Percentiles rank a stretch among this genome's conserved stretches.
Evolutionary conservation across 805 yeast species (phyloP).

Genomic region (Saccharomyces kudriavzevii): DNA sequence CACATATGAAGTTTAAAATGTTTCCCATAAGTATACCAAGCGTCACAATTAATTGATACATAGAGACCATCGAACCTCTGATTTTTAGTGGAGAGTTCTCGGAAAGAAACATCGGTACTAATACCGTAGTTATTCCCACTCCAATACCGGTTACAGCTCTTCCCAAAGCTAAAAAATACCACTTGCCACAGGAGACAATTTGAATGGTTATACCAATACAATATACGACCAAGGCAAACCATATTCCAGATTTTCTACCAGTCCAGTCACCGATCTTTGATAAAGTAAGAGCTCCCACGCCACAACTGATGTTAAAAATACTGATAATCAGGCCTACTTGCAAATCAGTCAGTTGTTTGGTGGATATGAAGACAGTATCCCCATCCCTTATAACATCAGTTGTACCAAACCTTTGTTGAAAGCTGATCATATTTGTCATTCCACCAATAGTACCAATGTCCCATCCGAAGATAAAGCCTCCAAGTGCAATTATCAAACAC

Average conservation of each 20-base stretch:
- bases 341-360: constrained; percentile 17
- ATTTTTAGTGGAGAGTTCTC: constrained; percentile 59
- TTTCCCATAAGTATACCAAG: constrained; percentile 62
- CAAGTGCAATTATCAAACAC: constrained; percentile 55
- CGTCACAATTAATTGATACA: constrained; percentile 57
- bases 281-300: constrained; percentile 55
- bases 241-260: constrained; percentile 56
- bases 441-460: constrained; percentile 76
- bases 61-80: constrained; percentile 60
- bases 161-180: constrained; percentile 61
- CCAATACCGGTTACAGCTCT: constrained; percentile 64
- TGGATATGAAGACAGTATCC: constrained; percentile 27
- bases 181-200: constrained; percentile 36
- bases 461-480: constrained; percentile 68
- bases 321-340: constrained; percentile 46
- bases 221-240: constrained; percentile 46
- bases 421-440: constrained; percentile 53
- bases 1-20: constrained; percentile 52
- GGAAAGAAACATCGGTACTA: constrained; percentile 62
- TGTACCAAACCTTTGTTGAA: constrained; percentile 43
- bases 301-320: constrained; percentile 61
- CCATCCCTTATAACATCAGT: constrained; percentile 23
- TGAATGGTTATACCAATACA: constrained; percentile 54
- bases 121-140: constrained; percentile 65
- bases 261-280: constrained; percentile 50